Evolutionary conservation across 176 grass and related monocot species (phyloP).

Genomic region (Thinopyrum elongatum): DNA sequence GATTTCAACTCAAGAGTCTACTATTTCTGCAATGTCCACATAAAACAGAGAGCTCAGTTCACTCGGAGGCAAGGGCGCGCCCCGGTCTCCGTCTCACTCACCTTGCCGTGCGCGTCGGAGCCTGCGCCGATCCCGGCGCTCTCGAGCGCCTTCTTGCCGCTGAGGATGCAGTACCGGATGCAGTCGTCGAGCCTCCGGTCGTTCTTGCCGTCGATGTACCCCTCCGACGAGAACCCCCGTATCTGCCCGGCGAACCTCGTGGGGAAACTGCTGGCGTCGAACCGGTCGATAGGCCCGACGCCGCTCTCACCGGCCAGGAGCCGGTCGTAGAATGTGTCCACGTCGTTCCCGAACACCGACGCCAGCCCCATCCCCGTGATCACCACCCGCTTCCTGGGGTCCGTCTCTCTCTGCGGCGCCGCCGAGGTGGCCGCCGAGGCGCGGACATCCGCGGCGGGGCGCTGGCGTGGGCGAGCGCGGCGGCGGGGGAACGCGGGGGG

Average conservation of each 20-base stretch:
- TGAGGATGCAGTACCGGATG: slow-evolving; percentile 84
- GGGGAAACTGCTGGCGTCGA: slow-evolving; percentile 74
- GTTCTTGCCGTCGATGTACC: slow-evolving; percentile 83
- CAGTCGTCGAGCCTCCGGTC: slow-evolving; percentile 79
- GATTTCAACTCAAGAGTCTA: background rate
- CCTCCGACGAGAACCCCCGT: slow-evolving; percentile 74
- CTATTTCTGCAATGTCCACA: background rate
- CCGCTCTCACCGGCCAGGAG: slow-evolving; percentile 83
- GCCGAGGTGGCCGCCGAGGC: background rate
- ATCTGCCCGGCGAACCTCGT: slow-evolving; percentile 90
- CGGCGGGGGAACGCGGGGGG: background rate
- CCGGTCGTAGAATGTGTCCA: slow-evolving; percentile 67
- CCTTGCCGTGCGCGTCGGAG: slow-evolving; percentile 38
- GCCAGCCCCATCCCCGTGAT: slow-evolving; percentile 92
- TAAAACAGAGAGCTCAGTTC: background rate
- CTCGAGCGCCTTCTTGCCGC: slow-evolving; percentile 92
- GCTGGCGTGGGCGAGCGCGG: background rate
- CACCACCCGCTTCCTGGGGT: slow-evolving; percentile 84
- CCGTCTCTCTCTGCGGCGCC: slow-evolving; percentile 63
- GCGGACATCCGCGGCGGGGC: slow-evolving; percentile 8
- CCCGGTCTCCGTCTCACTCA: background rate
- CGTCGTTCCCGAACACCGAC: slow-evolving; percentile 84
- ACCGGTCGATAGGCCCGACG: slow-evolving; percentile 70
- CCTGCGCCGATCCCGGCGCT: slow-evolving; percentile 30
- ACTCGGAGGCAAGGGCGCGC: background rate